phyloP scores from a whole-genome alignment of 2,329 filamentous ascomycete genomes.

The Rutstroemia sp. region DNA sequence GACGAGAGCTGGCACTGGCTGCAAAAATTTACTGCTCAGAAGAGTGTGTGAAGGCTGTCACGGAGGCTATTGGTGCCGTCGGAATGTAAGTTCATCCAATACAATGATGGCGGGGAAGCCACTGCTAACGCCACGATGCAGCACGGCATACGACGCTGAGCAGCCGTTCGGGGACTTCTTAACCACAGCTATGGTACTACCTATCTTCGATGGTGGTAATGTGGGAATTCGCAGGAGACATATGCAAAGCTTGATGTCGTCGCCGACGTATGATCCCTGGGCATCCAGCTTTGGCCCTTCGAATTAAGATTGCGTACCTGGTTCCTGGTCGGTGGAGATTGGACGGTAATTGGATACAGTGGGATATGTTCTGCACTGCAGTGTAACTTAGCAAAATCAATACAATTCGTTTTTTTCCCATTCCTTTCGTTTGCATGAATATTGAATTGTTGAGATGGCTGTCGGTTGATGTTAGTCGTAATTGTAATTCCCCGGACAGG shows the following conservation, averaged over 20 bases:
- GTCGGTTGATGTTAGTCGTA: too few relatives aligned
- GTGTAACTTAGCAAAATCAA: background rate
- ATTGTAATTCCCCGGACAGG: too few relatives aligned
- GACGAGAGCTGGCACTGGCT: conserved; percentile 38
- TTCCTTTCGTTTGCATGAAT: too few relatives aligned
- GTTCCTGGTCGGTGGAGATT: background rate
- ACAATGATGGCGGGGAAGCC: background rate
- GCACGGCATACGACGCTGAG: conserved; percentile 5
- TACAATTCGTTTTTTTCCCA: background rate
- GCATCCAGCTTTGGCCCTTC: conserved; percentile 27
- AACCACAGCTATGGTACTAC: conserved; percentile 38
- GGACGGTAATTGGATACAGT: background rate
- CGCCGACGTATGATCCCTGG: conserved; percentile 40
- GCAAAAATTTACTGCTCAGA: conserved; percentile 47
- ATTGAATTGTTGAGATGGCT: too few relatives aligned
- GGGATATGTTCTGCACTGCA: background rate
- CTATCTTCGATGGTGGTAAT: conserved; percentile 48
- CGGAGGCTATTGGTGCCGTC: conserved; percentile 44
- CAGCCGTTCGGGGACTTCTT: conserved; percentile 36
- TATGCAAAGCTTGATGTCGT: conserved; percentile 38
- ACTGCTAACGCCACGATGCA: conserved; percentile 3
- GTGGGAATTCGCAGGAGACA: conserved; percentile 43
- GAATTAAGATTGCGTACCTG: background rate
- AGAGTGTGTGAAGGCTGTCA: conserved; percentile 38
- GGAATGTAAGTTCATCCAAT: conserved; percentile 35